Conservation (phyloP, 2,329 filamentous ascomycete genomes). For the Colletotrichum phormii region DNA sequence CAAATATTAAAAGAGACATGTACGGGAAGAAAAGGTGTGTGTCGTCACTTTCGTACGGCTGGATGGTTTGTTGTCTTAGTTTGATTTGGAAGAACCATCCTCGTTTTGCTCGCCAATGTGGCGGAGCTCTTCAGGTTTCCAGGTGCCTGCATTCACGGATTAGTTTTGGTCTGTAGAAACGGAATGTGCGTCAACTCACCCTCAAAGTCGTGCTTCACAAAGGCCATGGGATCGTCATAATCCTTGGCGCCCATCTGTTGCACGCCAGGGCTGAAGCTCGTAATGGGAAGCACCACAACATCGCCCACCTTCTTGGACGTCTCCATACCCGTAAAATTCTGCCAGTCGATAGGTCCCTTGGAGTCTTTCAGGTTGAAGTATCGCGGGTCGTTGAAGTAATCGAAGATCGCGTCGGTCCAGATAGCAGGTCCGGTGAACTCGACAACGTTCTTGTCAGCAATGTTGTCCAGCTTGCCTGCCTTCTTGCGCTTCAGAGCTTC, state of each 20-base stretch:
- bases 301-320: slow-evolving; percentile 89
- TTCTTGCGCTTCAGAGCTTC: slow-evolving; percentile 81
- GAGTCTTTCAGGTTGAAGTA: slow-evolving; percentile 85
- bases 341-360: slow-evolving; percentile 81
- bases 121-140: slow-evolving; percentile 79
- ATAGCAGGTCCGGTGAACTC: slow-evolving; percentile 94
- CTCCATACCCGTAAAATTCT: slow-evolving; percentile 90
- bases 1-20: slow-evolving; percentile 26
- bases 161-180: neutral
- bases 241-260: slow-evolving; percentile 92
- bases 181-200: slow-evolving; percentile 64
- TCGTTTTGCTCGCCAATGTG: slow-evolving; percentile 69
- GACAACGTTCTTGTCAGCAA: slow-evolving; percentile 78
- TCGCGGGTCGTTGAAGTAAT: slow-evolving; percentile 90
- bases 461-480: slow-evolving; percentile 69
- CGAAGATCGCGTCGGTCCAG: slow-evolving; percentile 94
- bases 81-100: slow-evolving; percentile 3
- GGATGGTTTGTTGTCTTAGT: slow-evolving; percentile 31
- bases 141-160: slow-evolving; percentile 66
- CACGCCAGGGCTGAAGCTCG: slow-evolving; percentile 95
- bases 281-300: slow-evolving; percentile 93
- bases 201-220: slow-evolving; percentile 97
- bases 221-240: slow-evolving; percentile 92
- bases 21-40: slow-evolving; percentile 6
- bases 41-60: slow-evolving; percentile 7